These are phyloP conservation scores for Russula ochroleuca DNA, from an alignment of 768 basidiomycete species.

Conservation along the genomic window DNA sequence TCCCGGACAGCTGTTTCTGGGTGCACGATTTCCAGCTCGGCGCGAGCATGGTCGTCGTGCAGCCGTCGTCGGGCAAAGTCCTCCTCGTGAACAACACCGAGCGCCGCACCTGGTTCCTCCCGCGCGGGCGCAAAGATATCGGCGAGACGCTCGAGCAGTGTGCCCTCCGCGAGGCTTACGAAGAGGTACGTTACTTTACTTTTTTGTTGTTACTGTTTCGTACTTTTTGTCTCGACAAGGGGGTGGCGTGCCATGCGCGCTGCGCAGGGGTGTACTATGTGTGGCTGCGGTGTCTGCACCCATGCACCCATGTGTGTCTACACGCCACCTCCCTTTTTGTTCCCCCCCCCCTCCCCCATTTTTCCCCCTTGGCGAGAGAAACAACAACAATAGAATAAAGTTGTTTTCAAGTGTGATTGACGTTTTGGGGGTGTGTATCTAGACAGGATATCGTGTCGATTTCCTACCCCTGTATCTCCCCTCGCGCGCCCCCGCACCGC, in stretches of 20 bases:
- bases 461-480: conserved; percentile 46
- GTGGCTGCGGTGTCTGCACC: background rate
- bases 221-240: background rate
- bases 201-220: background rate
- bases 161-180: conserved; percentile 60
- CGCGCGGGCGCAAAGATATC: conserved; percentile 60
- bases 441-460: conserved; percentile 50
- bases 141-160: conserved; percentile 59
- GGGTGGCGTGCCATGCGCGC: background rate
- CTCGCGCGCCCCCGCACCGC: conserved; percentile 40
- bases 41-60: conserved; percentile 60
- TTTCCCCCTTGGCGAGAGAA: background rate
- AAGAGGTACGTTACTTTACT: conserved; percentile 45
- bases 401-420: background rate
- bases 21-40: conserved; percentile 53
- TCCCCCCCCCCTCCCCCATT: too few species aligned
- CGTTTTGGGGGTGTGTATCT: background rate
- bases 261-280: background rate
- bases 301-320: background rate
- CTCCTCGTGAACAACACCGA: conserved; percentile 40
- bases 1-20: conserved; percentile 46
- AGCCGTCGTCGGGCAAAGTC: conserved; percentile 50
- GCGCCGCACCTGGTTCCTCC: conserved; percentile 49
- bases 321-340: background rate
- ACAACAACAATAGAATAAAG: background rate